Base-by-base conservation (phyloP, 768 basidiomycete species). In the Boletus coccyginus region DNA sequence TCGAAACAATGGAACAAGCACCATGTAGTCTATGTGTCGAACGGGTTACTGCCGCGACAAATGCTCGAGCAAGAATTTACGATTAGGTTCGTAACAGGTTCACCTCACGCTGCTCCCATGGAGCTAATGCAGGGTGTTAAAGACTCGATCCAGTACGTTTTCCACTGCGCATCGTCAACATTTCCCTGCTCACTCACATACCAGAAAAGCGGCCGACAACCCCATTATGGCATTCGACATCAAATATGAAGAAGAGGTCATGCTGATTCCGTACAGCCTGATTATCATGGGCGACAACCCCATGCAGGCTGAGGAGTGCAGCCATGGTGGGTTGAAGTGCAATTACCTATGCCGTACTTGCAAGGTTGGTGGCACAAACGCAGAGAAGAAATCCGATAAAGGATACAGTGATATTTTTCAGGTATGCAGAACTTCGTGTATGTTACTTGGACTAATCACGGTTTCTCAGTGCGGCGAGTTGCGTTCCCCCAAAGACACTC, bases 241-340 rank as follows among this genome's bases (percentile, higher is more conserved):
- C 29, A 63, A 65, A 32, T 10, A 56, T 31, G 4, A 64, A 2
- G 56, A 67, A 17, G 60, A 70, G 27, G 62, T 73, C 0, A 40
- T 61, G 33, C 42, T 74, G 0, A 51, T 59, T 0, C 70, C 61
- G 0, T 74, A 69, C 32, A 33, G 41, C 0, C 55, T 72, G 0
- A 58, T 73, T 14, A 27, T 67, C 4, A 44, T 59, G 0, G 62
- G 67, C 6, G 68, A 76, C 54, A 76, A 76, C 32, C 75, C 70
- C 0, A 74, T 74, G 75, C 75, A 75, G 24, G 65, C 72, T 0
- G 70, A 76, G 38, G 63, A 67, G 12, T 74, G 68, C 44, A 70
- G 67, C 19, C 73, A 74, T 17, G 63, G 57, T n/a, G 71, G 74
- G 0, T 32, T 73, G 2, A 62, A 48, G 8, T 64, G 67, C 17